These are phyloP conservation scores for Exophiala spinifera DNA, from an alignment of 2,329 filamentous ascomycete species.

Conservation along the genomic window DNA sequence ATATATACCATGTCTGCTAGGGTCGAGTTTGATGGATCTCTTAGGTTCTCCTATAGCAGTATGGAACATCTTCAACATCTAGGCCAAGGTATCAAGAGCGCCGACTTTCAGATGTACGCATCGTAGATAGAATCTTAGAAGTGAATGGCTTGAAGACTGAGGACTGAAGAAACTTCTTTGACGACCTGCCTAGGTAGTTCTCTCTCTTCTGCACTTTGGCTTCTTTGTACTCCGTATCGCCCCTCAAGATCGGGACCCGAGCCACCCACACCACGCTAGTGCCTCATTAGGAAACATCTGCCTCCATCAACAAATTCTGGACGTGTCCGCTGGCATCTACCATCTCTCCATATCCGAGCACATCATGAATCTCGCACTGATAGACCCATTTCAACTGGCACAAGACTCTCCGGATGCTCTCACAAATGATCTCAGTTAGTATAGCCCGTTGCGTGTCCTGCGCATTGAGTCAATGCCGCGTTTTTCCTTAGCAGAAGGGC, in stretches of 20 bases:
- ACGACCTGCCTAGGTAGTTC: no score
- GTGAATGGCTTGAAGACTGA: no score
- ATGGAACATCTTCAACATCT: no score
- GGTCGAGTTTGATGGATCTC: no score
- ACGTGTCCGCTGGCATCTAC: neutral
- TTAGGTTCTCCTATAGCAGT: no score
- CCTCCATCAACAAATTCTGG: conserved; percentile 1
- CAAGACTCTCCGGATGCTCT: conserved; percentile 89
- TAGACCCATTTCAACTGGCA: conserved; percentile 68
- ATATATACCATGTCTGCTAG: no score
- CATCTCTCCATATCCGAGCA: neutral
- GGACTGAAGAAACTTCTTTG: no score
- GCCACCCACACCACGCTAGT: neutral
- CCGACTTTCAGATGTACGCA: no score
- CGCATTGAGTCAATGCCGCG: neutral
- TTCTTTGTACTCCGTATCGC: no score
- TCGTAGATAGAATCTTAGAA: no score
- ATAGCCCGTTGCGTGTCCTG: neutral
- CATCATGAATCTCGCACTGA: conserved; percentile 67
- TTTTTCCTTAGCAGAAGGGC: neutral
- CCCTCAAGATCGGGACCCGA: neutral
- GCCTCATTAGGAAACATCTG: neutral
- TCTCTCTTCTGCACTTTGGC: no score
- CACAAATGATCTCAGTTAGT: conserved; percentile 75
- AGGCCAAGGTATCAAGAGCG: no score